Evolutionary conservation across 129 eudicot species (phyloP).

Genomic region (Lactuca saligna): DNA sequence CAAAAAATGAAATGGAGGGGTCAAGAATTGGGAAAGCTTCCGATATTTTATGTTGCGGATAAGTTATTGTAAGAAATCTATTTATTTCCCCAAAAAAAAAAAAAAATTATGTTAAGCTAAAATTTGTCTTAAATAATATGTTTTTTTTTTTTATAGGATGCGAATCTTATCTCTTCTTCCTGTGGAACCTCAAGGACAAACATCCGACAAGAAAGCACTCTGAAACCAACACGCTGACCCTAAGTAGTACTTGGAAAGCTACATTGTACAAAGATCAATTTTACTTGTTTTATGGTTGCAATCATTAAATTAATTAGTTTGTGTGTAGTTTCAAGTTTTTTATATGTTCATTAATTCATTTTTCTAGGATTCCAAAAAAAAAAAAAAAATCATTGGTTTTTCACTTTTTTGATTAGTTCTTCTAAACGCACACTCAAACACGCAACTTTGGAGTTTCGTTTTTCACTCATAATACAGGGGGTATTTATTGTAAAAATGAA

Average conservation of each 20-base stretch:
- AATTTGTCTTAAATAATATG: background rate
- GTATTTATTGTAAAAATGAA: background rate
- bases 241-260: conserved; percentile 1
- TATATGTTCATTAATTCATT: background rate
- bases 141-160: conserved; percentile 49
- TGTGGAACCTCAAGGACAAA: conserved; percentile 35
- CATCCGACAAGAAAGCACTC: conserved; percentile 43
- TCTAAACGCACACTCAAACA: too few species aligned
- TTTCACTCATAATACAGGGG: background rate
- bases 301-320: background rate
- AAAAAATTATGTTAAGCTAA: background rate
- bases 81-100: background rate
- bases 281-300: conserved; percentile 13
- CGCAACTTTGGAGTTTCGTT: too few species aligned
- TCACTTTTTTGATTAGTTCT: background rate
- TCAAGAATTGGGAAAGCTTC: conserved; percentile 76
- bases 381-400: background rate
- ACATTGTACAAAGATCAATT: conserved; percentile 9
- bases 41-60: conserved; percentile 80
- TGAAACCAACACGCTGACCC: conserved; percentile 27
- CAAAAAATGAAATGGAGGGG: conserved; percentile 67
- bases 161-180: conserved; percentile 62
- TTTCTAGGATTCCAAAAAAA: too few species aligned
- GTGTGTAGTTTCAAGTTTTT: too few species aligned
- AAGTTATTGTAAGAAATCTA: conserved; percentile 70